A percentile compares a stretch with the other conserved stretches of the same genome.
Conservation (phyloP, 192 early-diverging fungal genomes). For the Lunasporangiospora selenospora region DNA sequence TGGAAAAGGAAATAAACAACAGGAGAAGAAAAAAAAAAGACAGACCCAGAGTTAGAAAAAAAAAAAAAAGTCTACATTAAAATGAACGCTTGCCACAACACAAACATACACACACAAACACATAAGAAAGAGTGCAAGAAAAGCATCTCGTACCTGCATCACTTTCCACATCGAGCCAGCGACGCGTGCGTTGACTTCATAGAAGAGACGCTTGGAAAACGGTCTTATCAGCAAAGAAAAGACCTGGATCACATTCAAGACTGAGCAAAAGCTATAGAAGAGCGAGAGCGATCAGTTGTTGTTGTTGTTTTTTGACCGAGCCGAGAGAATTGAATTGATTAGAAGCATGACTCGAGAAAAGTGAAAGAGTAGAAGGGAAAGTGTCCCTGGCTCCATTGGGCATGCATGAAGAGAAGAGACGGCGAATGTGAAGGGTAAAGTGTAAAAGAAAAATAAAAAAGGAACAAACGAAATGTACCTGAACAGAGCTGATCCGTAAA, state of each 20-base stretch:
- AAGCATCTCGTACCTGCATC: conserved; percentile 55
- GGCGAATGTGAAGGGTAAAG: neutral
- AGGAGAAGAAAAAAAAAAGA: neutral
- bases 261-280: conserved; percentile 43
- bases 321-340: no score
- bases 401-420: neutral
- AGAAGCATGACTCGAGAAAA: no score
- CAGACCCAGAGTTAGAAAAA: no score
- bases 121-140: neutral
- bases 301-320: no score
- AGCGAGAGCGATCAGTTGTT: no score
- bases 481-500: conserved; percentile 54
- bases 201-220: conserved; percentile 55
- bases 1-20: no score
- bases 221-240: conserved; percentile 55
- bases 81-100: neutral
- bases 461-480: conserved; percentile 27
- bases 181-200: conserved; percentile 57
- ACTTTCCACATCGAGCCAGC: conserved; percentile 58
- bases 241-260: conserved; percentile 56
- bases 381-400: no score
- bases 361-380: no score
- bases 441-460: conserved; percentile 1
- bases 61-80: no score
- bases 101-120: neutral